Percentiles rank a stretch among this genome's conserved stretches.
phyloP scores from a whole-genome alignment of 176 grass and related monocot species.

The maize (Zea mays) region Zm-B73-REFERENCE-NAM-5.0 NC_050099.1:138842001-138842500 shows the following conservation, averaged over 20 bases:
- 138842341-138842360: constrained; percentile 39
- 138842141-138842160: no score
- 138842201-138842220: background rate
- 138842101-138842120: no score
- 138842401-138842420: constrained; percentile 45
- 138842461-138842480: constrained; percentile 40
- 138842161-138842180: constrained; percentile 34
- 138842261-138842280: constrained; percentile 37
- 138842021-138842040: no score
- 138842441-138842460: constrained; percentile 18
- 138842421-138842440: constrained; percentile 37
- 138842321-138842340: constrained; percentile 40
- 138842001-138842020: no score
- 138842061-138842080: no score
- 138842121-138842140: no score
- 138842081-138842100: no score
- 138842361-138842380: constrained; percentile 59
- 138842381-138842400: constrained; percentile 34
- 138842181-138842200: constrained; percentile 13
- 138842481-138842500: constrained; percentile 41
- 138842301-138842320: constrained; percentile 33
- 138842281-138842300: constrained; percentile 36
- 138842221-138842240: constrained; percentile 22
- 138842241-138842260: background rate
- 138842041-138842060: no score